Evolutionary conservation across 148 eudicot genomes (phyloP).

Genomic region (Silene uniflora): DNA sequence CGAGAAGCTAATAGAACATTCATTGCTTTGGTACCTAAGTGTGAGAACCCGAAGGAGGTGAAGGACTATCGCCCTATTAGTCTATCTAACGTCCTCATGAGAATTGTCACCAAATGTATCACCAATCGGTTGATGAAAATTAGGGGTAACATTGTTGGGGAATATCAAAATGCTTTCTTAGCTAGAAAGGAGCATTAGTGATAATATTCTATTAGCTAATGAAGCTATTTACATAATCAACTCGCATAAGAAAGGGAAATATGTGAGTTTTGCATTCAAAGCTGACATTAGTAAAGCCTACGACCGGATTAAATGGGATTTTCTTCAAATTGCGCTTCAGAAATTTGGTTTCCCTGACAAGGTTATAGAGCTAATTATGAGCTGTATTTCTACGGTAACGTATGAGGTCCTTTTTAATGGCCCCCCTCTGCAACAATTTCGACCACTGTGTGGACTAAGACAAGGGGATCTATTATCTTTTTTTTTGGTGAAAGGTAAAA

Average conservation of each 20-base stretch:
- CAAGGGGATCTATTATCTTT: not conserved
- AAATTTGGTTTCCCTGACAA: not conserved
- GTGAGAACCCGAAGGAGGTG: too few species aligned
- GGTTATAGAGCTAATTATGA: not conserved
- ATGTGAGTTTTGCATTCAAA: not conserved
- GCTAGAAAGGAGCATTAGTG: not conserved
- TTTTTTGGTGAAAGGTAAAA: too few species aligned
- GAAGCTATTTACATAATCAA: too few species aligned
- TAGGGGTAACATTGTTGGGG: not conserved
- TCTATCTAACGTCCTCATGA: not conserved
- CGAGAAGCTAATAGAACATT: not conserved
- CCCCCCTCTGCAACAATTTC: too few species aligned
- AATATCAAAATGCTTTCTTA: too few species aligned
- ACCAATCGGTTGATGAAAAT: not conserved
- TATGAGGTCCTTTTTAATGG: not conserved
- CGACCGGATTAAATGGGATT: not conserved
- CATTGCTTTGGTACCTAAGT: not conserved
- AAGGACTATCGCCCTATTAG: not conserved
- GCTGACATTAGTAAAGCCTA: not conserved
- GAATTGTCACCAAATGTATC: not conserved
- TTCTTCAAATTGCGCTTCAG: not conserved
- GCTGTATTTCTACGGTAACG: not conserved
- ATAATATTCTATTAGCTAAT: not conserved
- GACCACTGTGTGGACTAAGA: not conserved
- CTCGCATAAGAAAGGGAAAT: not conserved